Percentiles rank a stretch among this genome's conserved stretches.
phyloP scores from a whole-genome alignment of 2,329 filamentous ascomycete species.

The Colletotrichum endophyticum region DNA sequence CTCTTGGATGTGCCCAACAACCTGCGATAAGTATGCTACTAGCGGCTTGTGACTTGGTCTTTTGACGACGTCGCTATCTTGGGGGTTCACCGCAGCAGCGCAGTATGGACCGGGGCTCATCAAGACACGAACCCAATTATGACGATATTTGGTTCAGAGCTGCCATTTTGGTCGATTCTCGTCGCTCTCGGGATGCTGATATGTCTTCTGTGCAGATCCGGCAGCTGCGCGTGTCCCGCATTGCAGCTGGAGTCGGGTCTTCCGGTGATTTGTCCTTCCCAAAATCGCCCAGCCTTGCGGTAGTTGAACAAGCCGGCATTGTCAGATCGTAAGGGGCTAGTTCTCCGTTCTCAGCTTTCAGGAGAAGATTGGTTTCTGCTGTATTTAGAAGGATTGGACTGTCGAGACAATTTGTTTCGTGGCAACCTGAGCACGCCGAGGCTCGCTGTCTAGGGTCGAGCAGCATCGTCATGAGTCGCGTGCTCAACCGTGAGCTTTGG shows the following conservation, averaged over 20 bases:
- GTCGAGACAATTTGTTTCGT: background rate
- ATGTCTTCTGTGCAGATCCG: background rate
- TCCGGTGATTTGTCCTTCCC: background rate
- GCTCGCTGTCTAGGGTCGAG: background rate
- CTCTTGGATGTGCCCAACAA: background rate
- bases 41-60: background rate
- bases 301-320: background rate
- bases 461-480: conserved; percentile 13
- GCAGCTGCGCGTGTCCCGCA: background rate
- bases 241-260: background rate
- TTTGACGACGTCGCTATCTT: background rate
- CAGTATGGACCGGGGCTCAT: background rate
- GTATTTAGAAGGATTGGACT: background rate
- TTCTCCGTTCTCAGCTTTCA: background rate
- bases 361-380: background rate
- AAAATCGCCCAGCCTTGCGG: background rate
- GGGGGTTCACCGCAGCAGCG: background rate
- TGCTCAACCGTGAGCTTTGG: background rate
- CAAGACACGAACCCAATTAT: background rate
- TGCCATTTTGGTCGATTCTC: background rate
- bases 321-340: background rate
- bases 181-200: background rate
- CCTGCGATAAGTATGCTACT: background rate
- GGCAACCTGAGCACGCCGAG: background rate
- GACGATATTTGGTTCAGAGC: background rate